These are phyloP conservation scores for Botrytis aclada DNA, from an alignment of 2,329 filamentous ascomycete genomes.

Conservation along the genomic window DNA sequence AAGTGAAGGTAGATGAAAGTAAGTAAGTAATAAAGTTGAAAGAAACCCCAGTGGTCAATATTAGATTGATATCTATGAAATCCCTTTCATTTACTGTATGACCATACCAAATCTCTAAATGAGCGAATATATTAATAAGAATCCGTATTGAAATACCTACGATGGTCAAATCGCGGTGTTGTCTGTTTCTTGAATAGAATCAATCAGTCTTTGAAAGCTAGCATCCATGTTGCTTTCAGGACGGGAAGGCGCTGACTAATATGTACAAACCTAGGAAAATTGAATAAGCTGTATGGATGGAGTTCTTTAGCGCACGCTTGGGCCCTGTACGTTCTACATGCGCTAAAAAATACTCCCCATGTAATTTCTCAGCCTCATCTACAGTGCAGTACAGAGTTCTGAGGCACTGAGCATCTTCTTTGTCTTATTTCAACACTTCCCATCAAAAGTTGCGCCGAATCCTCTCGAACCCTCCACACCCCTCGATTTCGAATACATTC, in stretches of 20 bases:
- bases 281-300: background rate
- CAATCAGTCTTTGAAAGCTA: conserved; percentile 15
- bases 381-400: background rate
- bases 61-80: conserved; percentile 1
- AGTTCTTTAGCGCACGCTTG: background rate
- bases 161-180: conserved; percentile 19
- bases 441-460: background rate
- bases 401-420: background rate
- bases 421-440: background rate
- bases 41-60: background rate
- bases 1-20: conserved; percentile 9
- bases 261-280: background rate
- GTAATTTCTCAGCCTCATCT: conserved; percentile 12
- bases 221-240: conserved; percentile 12
- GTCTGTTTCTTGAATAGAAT: conserved; percentile 14
- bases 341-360: background rate
- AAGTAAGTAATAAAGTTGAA: background rate
- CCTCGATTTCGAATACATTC: background rate
- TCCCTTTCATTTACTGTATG: background rate
- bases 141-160: conserved; percentile 4
- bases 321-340: background rate
- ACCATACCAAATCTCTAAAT: background rate
- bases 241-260: conserved; percentile 12
- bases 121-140: background rate
- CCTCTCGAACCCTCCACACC: background rate